Evolutionary conservation across 208 protist genomes (phyloP), one percentile per base, ranked within the genome.

Genomic region (Crithidia thermophila): DNA sequence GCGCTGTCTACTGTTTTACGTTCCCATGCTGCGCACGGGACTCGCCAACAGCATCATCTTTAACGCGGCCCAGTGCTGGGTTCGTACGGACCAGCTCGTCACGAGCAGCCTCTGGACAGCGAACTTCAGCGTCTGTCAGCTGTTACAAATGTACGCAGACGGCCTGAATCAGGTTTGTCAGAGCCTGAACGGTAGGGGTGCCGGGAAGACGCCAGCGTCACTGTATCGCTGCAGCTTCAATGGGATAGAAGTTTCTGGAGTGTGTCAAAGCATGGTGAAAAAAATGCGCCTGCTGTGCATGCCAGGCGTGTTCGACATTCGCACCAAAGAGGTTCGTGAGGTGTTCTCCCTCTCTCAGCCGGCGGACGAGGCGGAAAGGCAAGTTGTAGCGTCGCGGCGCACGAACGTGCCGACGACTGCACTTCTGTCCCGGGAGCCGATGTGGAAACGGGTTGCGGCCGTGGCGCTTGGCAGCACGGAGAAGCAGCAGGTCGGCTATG

Each of bases 211-310:
- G n/a, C n/a, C n/a, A n/a, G n/a, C n/a, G n/a, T n/a, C n/a, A n/a
- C n/a, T n/a, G n/a, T n/a, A n/a, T n/a, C n/a, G n/a, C n/a, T n/a
- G n/a, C n/a, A n/a, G n/a, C n/a, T n/a, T n/a, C n/a, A n/a, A n/a
- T n/a, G n/a, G n/a, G n/a, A n/a, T n/a, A n/a, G n/a, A n/a, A n/a
- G n/a, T n/a, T n/a, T n/a, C n/a, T n/a, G n/a, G n/a, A n/a, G 23
- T 36, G 37, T 3, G 25, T 14, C 16, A 14, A 5, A 27, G 28
- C 3, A 27, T 65, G n/a, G 67, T 86, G 13, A 57, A 73, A 53
- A 42, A 77, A n/a, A 45, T 93, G 57, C 80, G 77, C 25, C 50
- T 71, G 21, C 61, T 93, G 25, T 84, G 83, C 52, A 84, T 73
- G 75, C 80, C 81, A 0, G 74, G 67, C 36, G 56, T 79, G 34